These are phyloP conservation scores for Penicillium cosmopolitanum DNA, from an alignment of 495 filamentous ascomycete species.

Conservation along the genomic window DNA sequence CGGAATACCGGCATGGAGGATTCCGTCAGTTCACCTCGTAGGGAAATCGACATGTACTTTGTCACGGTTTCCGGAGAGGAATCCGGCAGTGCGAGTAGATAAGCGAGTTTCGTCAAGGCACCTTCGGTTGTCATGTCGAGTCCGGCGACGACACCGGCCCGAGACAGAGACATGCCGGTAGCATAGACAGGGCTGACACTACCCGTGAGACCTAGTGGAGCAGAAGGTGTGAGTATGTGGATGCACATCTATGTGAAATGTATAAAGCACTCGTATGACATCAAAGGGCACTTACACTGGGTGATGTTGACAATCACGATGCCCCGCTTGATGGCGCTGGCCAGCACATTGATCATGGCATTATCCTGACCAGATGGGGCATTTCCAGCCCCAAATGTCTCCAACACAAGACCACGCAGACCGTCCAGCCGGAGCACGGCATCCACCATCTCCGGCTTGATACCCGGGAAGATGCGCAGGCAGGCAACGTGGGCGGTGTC, in stretches of 20 bases:
- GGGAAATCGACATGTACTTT: conserved; percentile 69
- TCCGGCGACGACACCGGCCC: conserved; percentile 88
- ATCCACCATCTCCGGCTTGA: conserved; percentile 93
- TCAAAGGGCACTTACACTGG: conserved; percentile 64
- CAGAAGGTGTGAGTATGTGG: background rate
- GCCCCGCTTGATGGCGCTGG: conserved; percentile 74
- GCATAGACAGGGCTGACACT: conserved; percentile 91
- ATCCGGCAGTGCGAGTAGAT: conserved; percentile 73
- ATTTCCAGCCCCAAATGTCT: conserved; percentile 96
- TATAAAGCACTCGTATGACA: background rate
- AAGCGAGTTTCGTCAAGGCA: conserved; percentile 90
- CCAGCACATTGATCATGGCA: conserved; percentile 79
- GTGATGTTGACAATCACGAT: conserved; percentile 92
- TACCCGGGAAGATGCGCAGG: conserved; percentile 92
- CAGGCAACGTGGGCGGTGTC: conserved; percentile 91
- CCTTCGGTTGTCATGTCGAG: conserved; percentile 93
- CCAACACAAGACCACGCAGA: conserved; percentile 82
- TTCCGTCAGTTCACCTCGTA: conserved; percentile 89
- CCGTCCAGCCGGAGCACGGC: conserved; percentile 79
- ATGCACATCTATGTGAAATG: too few species aligned
- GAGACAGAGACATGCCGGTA: conserved; percentile 83
- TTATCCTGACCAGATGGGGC: conserved; percentile 85
- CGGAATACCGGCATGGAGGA: conserved; percentile 65
- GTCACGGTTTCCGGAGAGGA: conserved; percentile 65
- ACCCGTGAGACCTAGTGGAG: conserved; percentile 63